Conservation (phyloP, 2,329 filamentous ascomycete genomes). For the Rachicladosporium sp. region DNA sequence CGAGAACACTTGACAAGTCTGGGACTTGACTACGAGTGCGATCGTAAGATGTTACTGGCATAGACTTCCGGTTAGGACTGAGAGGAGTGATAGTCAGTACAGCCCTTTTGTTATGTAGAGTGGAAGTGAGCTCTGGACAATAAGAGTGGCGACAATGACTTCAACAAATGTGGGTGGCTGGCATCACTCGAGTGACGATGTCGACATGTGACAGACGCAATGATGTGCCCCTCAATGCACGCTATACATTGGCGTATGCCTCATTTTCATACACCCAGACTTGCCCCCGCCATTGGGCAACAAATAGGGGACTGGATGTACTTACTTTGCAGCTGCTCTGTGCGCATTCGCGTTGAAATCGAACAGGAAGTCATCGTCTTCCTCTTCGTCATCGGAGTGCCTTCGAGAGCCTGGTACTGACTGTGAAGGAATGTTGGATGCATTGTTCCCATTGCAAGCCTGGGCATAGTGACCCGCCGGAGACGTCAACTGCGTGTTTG, state of each 20-base stretch:
- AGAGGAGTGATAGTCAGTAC: neutral
- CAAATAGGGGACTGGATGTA: constrained; percentile 20
- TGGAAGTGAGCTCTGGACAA: constrained; percentile 1
- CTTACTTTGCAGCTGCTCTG: constrained; percentile 67
- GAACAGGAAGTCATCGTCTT: constrained; percentile 51
- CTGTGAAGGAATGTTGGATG: constrained; percentile 54
- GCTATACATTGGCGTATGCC: too few species aligned
- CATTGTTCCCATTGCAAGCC: constrained; percentile 42
- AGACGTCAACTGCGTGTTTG: constrained; percentile 69
- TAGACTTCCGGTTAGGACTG: constrained; percentile 82
- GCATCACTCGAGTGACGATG: neutral
- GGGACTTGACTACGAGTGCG: constrained; percentile 48
- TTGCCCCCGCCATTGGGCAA: too few species aligned
- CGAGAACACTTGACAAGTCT: constrained; percentile 43
- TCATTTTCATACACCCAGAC: too few species aligned
- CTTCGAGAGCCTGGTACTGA: constrained; percentile 78
- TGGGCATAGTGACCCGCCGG: constrained; percentile 50
- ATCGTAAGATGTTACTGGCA: constrained; percentile 69
- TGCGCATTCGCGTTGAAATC: constrained; percentile 56
- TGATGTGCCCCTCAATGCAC: too few species aligned
- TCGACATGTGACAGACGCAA: too few species aligned
- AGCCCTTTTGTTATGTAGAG: neutral
- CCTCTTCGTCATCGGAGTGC: constrained; percentile 77
- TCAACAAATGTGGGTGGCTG: neutral
- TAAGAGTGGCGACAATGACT: neutral